Percentiles rank a stretch among this genome's conserved stretches.
phyloP scores from a whole-genome alignment of 306 rosid genomes.

The Corylus avellana region DNA sequence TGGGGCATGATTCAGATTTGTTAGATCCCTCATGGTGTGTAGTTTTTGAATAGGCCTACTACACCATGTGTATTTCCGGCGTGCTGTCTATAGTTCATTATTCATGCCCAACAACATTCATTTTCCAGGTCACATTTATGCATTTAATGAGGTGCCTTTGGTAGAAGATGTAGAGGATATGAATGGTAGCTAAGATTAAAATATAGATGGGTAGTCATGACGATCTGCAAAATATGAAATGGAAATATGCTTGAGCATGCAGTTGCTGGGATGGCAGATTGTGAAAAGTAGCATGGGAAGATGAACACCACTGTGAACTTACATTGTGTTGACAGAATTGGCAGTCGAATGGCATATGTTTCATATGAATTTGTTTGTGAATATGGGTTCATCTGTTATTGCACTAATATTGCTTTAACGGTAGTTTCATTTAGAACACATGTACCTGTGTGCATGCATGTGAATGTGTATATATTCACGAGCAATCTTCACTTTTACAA shows the following conservation, averaged over 20 bases:
- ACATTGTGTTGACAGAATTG: not conserved
- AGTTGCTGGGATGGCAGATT: slow-evolving; percentile 11
- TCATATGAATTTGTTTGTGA: not conserved
- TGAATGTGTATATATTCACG: slow-evolving; percentile 14
- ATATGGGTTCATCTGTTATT: slow-evolving; percentile 20
- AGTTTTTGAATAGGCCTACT: not conserved
- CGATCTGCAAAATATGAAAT: not conserved
- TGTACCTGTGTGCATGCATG: slow-evolving; percentile 2
- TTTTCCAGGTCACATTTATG: not conserved
- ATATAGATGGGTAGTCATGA: not conserved
- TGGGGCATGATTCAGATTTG: not conserved
- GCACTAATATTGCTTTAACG: not conserved
- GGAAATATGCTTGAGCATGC: not conserved
- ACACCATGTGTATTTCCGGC: not conserved
- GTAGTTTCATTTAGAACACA: slow-evolving; percentile 7
- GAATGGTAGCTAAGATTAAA: not conserved
- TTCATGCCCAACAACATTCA: not conserved
- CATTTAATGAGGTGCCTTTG: not conserved
- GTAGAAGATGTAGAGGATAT: not conserved
- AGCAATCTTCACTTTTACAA: slow-evolving; percentile 25
- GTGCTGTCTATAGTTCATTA: not conserved
- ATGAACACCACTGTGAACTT: not conserved
- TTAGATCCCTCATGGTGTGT: not conserved
- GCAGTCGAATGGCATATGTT: not conserved
- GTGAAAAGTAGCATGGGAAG: slow-evolving; percentile 9